Conservation (phyloP, 202 grass and related monocot genomes). For the Tripidium arundinaceum region DNA sequence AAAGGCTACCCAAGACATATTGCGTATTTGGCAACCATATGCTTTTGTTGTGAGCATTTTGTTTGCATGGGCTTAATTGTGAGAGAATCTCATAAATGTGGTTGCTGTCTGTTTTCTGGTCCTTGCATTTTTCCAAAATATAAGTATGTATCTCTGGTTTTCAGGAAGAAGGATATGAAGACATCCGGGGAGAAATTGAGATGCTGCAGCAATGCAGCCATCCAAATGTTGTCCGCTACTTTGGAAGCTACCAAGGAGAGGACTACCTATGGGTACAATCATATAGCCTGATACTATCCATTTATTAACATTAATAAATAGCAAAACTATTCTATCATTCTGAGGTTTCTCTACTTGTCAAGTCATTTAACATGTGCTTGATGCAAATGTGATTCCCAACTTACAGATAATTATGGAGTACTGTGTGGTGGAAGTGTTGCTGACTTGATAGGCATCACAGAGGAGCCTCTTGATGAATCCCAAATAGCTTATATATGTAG, state of each 20-base stretch:
- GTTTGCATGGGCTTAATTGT: constrained; percentile 6
- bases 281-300: constrained; percentile 20
- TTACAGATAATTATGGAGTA: constrained; percentile 99
- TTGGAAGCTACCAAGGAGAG: constrained; percentile 98
- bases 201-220: constrained; percentile 99
- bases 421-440: constrained; percentile 95
- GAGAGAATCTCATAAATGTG: background rate
- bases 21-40: constrained; percentile 9
- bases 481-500: constrained; percentile 99
- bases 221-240: constrained; percentile 96
- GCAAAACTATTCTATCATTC: background rate
- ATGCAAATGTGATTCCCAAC: constrained; percentile 1
- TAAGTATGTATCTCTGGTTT: constrained; percentile 24
- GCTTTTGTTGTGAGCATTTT: background rate
- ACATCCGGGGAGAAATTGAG: constrained; percentile 97
- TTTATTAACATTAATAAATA: constrained; percentile 6
- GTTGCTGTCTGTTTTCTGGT: constrained; percentile 7
- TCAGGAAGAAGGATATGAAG: constrained; percentile 97
- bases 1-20: background rate
- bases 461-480: constrained; percentile 86
- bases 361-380: constrained; percentile 9
- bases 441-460: constrained; percentile 90
- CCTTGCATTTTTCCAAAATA: constrained; percentile 40
- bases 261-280: constrained; percentile 88
- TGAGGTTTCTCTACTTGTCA: background rate